Conservation (phyloP, 768 basidiomycete genomes). For the Paxillus ammoniavirescens region DNA sequence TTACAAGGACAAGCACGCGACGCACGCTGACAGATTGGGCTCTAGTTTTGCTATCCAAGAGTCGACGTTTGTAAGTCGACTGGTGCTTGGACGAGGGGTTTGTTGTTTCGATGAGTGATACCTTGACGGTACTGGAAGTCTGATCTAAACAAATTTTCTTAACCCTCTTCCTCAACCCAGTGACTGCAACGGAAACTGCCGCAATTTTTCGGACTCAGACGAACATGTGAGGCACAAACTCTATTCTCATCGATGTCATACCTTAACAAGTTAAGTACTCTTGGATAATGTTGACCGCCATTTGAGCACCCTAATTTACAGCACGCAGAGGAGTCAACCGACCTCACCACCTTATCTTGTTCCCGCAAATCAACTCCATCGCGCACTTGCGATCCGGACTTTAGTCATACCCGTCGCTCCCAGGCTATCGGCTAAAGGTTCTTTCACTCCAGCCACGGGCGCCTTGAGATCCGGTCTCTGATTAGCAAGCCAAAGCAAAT, state of each 20-base stretch:
- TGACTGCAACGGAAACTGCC: constrained; percentile 18
- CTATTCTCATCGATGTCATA: too few species aligned
- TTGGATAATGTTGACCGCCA: too few species aligned
- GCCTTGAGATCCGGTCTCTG: neutral
- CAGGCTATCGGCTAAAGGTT: neutral
- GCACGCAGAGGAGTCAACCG: too few species aligned
- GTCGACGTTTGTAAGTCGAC: constrained; percentile 41
- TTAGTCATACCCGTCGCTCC: too few species aligned
- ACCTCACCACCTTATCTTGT: too few species aligned
- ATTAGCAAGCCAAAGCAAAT: neutral
- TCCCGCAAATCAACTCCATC: too few species aligned
- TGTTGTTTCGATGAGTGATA: constrained; percentile 1
- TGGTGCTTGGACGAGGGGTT: constrained; percentile 25
- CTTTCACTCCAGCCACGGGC: neutral
- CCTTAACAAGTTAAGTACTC: too few species aligned
- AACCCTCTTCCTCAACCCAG: constrained; percentile 5
- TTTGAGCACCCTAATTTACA: too few species aligned
- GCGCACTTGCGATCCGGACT: too few species aligned
- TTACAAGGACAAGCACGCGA: neutral
- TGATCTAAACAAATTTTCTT: constrained; percentile 18
- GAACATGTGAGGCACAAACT: neutral
- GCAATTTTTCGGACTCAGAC: constrained; percentile 18
- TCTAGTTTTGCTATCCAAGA: constrained; percentile 36
- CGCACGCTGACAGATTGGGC: constrained; percentile 50
- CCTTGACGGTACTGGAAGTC: neutral